A percentile compares a stretch with the other conserved stretches of the same genome.
Conservation (phyloP, 305 asterid genomes). For the Solanum hybrid region DNA sequence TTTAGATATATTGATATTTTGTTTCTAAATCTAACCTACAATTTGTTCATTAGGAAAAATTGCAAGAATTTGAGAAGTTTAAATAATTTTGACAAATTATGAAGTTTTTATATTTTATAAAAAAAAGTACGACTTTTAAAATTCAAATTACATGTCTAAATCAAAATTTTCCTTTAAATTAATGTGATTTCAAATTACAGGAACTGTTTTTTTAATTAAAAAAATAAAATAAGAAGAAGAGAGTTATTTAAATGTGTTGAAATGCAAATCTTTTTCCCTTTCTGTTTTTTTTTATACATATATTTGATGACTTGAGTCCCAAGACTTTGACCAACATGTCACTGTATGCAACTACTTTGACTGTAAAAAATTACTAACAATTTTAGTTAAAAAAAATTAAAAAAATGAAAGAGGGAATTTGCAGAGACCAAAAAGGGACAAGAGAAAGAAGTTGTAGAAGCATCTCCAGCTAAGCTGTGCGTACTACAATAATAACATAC, state of each 20-base stretch:
- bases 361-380: background rate
- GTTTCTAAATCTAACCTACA: too few relatives aligned
- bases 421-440: background rate
- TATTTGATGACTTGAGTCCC: background rate
- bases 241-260: background rate
- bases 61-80: too few relatives aligned
- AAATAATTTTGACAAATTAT: too few relatives aligned
- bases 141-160: too few relatives aligned
- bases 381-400: background rate
- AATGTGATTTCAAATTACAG: too few relatives aligned
- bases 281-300: background rate
- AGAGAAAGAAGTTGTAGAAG: background rate
- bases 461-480: background rate
- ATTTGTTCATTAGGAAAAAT: too few relatives aligned
- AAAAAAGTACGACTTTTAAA: too few relatives aligned
- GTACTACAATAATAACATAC: background rate
- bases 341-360: background rate
- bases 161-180: too few relatives aligned
- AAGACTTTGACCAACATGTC: background rate
- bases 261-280: background rate
- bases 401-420: background rate
- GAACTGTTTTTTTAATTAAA: too few relatives aligned
- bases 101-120: too few relatives aligned
- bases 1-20: too few relatives aligned
- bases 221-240: too few relatives aligned